These are phyloP conservation scores for Claviceps sp. DNA, from an alignment of 2,329 filamentous ascomycete genomes.

Conservation along the genomic window DNA sequence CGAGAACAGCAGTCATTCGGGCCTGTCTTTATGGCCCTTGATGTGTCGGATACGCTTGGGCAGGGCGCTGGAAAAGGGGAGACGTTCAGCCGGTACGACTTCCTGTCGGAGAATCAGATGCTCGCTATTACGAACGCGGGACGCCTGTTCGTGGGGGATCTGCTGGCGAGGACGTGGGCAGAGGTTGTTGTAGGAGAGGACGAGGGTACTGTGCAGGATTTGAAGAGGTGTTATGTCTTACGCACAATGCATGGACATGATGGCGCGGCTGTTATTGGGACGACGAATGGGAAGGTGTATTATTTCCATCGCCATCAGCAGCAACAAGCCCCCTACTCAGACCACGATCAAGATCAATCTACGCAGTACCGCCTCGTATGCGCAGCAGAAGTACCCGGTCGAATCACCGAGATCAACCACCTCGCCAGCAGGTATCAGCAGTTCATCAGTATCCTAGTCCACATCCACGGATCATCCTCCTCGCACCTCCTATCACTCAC, in stretches of 20 bases:
- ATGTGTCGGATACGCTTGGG: slow-evolving; percentile 21
- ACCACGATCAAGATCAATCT: background rate
- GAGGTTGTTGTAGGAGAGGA: slow-evolving; percentile 23
- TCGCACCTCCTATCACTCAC: slow-evolving; percentile 30
- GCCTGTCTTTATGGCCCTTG: slow-evolving; percentile 12
- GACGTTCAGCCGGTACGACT: slow-evolving; percentile 49
- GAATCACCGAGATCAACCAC: slow-evolving; percentile 37
- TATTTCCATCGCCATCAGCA: slow-evolving; percentile 19
- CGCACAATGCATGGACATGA: slow-evolving; percentile 23
- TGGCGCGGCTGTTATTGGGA: slow-evolving; percentile 33
- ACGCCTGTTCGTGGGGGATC: slow-evolving; percentile 35
- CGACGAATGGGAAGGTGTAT: slow-evolving; percentile 34
- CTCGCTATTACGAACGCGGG: slow-evolving; percentile 49
- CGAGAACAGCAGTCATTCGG: slow-evolving; percentile 10
- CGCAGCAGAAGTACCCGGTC: slow-evolving; percentile 28
- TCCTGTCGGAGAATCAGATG: slow-evolving; percentile 38
- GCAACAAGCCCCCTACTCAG: no score
- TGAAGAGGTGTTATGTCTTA: slow-evolving; percentile 35
- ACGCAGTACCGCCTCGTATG: slow-evolving; percentile 12
- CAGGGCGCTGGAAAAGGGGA: slow-evolving; percentile 11
- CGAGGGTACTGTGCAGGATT: slow-evolving; percentile 17
- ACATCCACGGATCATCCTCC: slow-evolving; percentile 30
- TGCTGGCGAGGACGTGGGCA: slow-evolving; percentile 27
- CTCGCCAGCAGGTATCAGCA: slow-evolving; percentile 13
- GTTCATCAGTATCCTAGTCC: slow-evolving; percentile 27